Conservation (phyloP, 75 land plant species). For the Gnetum montanum region DNA sequence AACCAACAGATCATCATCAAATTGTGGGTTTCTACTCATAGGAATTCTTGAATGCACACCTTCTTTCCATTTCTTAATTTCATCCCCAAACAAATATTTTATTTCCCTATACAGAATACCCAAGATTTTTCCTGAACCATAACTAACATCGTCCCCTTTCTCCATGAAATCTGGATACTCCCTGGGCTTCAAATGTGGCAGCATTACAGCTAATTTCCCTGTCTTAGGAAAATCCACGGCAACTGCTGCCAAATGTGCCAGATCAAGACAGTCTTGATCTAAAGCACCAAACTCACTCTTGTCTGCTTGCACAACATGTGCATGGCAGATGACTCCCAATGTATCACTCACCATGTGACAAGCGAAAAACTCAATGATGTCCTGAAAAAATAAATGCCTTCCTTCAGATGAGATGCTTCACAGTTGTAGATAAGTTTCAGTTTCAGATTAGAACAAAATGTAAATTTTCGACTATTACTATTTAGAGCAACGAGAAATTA, state of each 20-base stretch:
- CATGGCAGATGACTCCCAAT: constrained; percentile 79
- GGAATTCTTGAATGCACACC: constrained; percentile 13
- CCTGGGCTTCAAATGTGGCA: constrained; percentile 45
- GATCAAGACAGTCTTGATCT: constrained; percentile 55
- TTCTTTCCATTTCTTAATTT: neutral
- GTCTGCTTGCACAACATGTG: constrained; percentile 95
- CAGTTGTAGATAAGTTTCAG: too few relatives aligned
- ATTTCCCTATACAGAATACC: constrained; percentile 60
- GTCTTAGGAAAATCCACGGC: constrained; percentile 96
- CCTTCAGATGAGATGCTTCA: too few relatives aligned
- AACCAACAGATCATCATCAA: constrained; percentile 56
- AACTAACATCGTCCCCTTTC: constrained; percentile 43
- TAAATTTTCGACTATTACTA: too few relatives aligned
- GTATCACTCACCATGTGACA: constrained; percentile 72
- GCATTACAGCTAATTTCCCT: constrained; percentile 73
- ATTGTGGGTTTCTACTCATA: too few relatives aligned
- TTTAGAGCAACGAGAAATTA: too few relatives aligned
- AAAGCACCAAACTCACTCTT: constrained; percentile 55
- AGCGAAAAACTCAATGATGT: constrained; percentile 63
- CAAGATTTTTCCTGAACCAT: constrained; percentile 58
- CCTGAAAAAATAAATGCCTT: constrained; percentile 56
- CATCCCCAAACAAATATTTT: constrained; percentile 26
- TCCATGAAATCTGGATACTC: constrained; percentile 91
- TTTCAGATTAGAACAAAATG: too few relatives aligned
- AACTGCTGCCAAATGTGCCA: constrained; percentile 75